Evolutionary conservation across 108 stramenopile genomes (phyloP).

Genomic region (Mediolabrus comicus): DNA sequence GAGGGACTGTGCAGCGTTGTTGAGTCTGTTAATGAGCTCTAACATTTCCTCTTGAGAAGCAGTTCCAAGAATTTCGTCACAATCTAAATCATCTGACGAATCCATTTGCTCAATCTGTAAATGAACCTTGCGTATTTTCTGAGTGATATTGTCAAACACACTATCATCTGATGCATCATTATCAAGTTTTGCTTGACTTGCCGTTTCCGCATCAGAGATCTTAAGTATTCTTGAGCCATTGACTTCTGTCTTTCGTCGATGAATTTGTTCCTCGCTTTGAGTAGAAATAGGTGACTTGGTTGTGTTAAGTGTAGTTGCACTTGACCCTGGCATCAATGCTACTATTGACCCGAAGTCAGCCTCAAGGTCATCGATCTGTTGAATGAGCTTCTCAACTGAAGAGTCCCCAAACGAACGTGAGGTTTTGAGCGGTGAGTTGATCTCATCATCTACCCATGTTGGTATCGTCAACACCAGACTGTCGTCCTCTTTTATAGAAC

Average conservation of each 20-base stretch:
- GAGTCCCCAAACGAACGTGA: slow-evolving; percentile 31
- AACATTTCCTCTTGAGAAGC: slow-evolving; percentile 40
- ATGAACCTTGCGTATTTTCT: slow-evolving; percentile 30
- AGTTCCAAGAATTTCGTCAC: slow-evolving; percentile 8
- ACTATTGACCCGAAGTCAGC: slow-evolving; percentile 42
- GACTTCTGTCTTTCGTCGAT: neutral
- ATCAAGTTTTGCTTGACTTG: slow-evolving; percentile 12
- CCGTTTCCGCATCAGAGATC: neutral
- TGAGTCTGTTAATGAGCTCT: slow-evolving; percentile 37
- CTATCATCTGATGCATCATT: slow-evolving; percentile 29
- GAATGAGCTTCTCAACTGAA: slow-evolving; percentile 35
- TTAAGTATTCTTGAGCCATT: neutral
- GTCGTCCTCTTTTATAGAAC: neutral
- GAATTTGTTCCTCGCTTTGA: slow-evolving; percentile 14
- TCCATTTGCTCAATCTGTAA: slow-evolving; percentile 39
- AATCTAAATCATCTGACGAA: slow-evolving; percentile 20
- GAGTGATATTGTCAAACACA: slow-evolving; percentile 16
- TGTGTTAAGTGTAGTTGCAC: neutral
- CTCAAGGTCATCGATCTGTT: slow-evolving; percentile 47
- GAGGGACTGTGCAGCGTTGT: slow-evolving; percentile 43
- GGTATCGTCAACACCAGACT: neutral
- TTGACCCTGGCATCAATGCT: slow-evolving; percentile 31
- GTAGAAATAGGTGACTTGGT: neutral
- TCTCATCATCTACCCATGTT: slow-evolving; percentile 44
- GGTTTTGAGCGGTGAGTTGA: slow-evolving; percentile 18